Percentiles rank a stretch among this genome's conserved stretches.
Evolutionary conservation across 352 stramenopile genomes (phyloP).

Genomic region (Pythium aristosporum): DNA sequence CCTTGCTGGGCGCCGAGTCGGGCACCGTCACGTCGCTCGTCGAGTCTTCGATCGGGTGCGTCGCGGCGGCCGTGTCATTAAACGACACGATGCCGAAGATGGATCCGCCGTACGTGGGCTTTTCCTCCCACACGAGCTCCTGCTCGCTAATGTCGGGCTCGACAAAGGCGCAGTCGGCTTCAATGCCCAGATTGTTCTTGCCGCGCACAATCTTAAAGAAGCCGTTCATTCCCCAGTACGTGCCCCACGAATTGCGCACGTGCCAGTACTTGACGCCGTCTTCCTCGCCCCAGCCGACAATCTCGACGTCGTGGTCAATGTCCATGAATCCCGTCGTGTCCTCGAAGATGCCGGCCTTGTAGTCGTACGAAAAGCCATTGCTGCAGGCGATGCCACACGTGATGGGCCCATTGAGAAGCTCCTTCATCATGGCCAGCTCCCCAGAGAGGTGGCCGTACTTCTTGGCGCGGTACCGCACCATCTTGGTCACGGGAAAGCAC

Average conservation of each 20-base stretch:
- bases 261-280: conserved; percentile 96
- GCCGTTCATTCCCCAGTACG: conserved; percentile 95
- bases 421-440: conserved; percentile 85
- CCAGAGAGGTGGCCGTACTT: conserved; percentile 59
- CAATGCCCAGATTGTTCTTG: conserved; percentile 92
- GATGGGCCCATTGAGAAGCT: conserved; percentile 85
- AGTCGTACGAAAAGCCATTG: conserved; percentile 83
- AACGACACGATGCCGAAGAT: conserved; percentile 82
- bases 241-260: conserved; percentile 94
- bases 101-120: conserved; percentile 66
- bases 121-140: conserved; percentile 82
- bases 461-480: conserved; percentile 83
- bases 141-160: conserved; percentile 82
- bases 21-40: conserved; percentile 62
- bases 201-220: conserved; percentile 95
- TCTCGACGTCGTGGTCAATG: conserved; percentile 82
- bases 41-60: conserved; percentile 90
- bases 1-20: conserved; percentile 3
- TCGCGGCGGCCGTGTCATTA: conserved; percentile 59
- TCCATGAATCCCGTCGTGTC: conserved; percentile 87
- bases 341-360: conserved; percentile 92
- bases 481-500: conserved; percentile 76
- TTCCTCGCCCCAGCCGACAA: conserved; percentile 92
- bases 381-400: conserved; percentile 93
- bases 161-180: conserved; percentile 88